These are phyloP conservation scores for Pichia sp. DNA, from an alignment of 1,139 yeast genomes.

Conservation along the genomic window DNA sequence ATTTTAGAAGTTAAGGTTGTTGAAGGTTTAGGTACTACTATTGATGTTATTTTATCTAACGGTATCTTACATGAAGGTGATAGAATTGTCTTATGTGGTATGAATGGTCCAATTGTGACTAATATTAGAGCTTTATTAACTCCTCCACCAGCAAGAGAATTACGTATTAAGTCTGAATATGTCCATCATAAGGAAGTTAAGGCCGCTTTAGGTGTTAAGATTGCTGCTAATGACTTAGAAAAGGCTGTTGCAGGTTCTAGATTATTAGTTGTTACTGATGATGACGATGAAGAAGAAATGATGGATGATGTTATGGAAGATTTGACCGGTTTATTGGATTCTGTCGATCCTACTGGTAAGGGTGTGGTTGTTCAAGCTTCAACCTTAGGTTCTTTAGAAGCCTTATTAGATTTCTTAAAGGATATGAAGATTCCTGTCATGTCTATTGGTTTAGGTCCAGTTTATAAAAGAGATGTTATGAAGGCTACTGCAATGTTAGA, in stretches of 20 bases:
- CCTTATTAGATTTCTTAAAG: constrained; percentile 92
- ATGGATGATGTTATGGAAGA: constrained; percentile 99
- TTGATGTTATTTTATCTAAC: constrained; percentile 94
- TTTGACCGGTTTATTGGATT: constrained; percentile 88
- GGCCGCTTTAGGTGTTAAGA: constrained; percentile 98
- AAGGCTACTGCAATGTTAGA: constrained; percentile 96
- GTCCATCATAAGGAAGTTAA: constrained; percentile 96
- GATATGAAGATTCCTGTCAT: constrained; percentile 99
- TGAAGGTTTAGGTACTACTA: constrained; percentile 98
- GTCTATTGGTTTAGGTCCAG: constrained; percentile 98
- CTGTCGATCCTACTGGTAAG: constrained; percentile 89
- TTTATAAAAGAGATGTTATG: constrained; percentile 96
- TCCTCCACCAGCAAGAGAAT: constrained; percentile 96
- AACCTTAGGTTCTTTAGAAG: constrained; percentile 97
- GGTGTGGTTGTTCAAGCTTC: constrained; percentile 99
- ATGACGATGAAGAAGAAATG: constrained; percentile 95
- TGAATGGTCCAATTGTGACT: constrained; percentile 99
- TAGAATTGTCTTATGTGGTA: constrained; percentile 92
- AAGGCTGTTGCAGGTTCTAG: constrained; percentile 99
- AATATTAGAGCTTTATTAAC: constrained; percentile 93
- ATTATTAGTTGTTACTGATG: constrained; percentile 91
- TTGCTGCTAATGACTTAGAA: constrained; percentile 96
- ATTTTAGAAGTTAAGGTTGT: constrained; percentile 97
- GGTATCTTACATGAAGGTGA: constrained; percentile 96
- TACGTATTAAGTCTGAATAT: constrained; percentile 93